Evolutionary conservation across 768 basidiomycete species (phyloP), one percentile per base, ranked within the genome.

Genomic region (Rhodotorula kratochvilovae): DNA sequence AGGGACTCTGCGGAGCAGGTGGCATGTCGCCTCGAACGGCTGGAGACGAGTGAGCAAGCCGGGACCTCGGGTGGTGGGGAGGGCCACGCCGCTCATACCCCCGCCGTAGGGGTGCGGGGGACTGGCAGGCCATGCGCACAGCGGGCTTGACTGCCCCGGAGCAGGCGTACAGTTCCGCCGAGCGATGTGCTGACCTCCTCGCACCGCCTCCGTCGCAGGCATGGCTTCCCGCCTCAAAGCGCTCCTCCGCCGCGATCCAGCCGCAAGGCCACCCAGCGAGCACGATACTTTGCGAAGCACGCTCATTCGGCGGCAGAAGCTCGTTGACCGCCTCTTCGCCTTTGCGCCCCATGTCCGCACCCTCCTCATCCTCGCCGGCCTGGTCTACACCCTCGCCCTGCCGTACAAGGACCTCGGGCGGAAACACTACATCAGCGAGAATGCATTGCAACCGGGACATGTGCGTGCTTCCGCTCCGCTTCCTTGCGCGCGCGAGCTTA

Each of bases 381-480:
- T 91, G 79, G 60, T 86, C n/a, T 98, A 93, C 92, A 85, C 96
- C 81, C 73, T 88, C n/a, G 81, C 85, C 11, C 83, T 96, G 63
- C 94, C 94, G 7, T 83, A 84, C 21, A 45, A 61, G 13, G 45
- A 29, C 1, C 54, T 73, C n/a, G 75, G 71, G 1, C 63, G 68
- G 29, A 50, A 46, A 27, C 71, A 73, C 59, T 95, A 92, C 79
- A 89, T 95, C 61, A 92, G 95, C 79, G 96, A 99, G 82, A 96
- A 98, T 79, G 95, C 96, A 2, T 81, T 99, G 29, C 91, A 94
- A 77, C 94, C 96, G 17, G 88, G 86, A 11, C 92, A 95, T 83
- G 94, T 94, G 76, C 60, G 79, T 78, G 27, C 76, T 63, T 42
- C 19, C 63, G 48, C 23, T 31, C n/a, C 35, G 2, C 19, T 19